A percentile compares a stretch with the other conserved stretches of the same genome.
phyloP scores from a whole-genome alignment of 257 asterid species.

The Eustoma russellianum region DNA sequence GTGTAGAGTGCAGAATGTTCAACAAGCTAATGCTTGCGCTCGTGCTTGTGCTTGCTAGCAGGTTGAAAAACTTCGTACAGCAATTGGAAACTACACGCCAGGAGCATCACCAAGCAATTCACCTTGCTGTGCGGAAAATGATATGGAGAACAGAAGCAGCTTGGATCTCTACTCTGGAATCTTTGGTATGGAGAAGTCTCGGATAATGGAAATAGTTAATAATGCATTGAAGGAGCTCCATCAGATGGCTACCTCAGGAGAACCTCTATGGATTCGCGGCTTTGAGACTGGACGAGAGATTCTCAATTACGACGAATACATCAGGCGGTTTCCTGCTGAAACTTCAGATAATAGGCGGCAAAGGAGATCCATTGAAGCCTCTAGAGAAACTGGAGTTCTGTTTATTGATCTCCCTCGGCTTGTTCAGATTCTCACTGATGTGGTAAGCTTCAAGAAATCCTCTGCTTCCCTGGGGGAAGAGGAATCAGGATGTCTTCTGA shows the following conservation, averaged over 20 bases:
- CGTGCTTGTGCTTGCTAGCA: slow-evolving; percentile 13
- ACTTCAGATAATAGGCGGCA: slow-evolving; percentile 14
- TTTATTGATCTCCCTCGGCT: slow-evolving; percentile 54
- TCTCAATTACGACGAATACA: slow-evolving; percentile 80
- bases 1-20: too few relatives aligned
- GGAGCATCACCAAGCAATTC: slow-evolving; percentile 48
- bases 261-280: slow-evolving; percentile 74
- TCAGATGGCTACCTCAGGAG: slow-evolving; percentile 54
- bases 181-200: slow-evolving; percentile 37
- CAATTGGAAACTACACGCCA: slow-evolving; percentile 27
- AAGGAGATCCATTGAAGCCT: slow-evolving; percentile 59
- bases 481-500: background rate
- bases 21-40: too few relatives aligned
- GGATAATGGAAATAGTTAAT: slow-evolving; percentile 34
- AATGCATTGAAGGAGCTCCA: slow-evolving; percentile 49
- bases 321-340: slow-evolving; percentile 28
- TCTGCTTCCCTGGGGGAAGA: background rate
- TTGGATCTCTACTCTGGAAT: slow-evolving; percentile 27
- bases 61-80: slow-evolving; percentile 58
- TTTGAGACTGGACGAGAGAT: slow-evolving; percentile 72
- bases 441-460: slow-evolving; percentile 19
- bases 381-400: slow-evolving; percentile 55
- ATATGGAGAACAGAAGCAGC: slow-evolving; percentile 39
- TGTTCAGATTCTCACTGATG: slow-evolving; percentile 68
- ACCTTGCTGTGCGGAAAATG: slow-evolving; percentile 38